phyloP scores from a whole-genome alignment of 192 early-diverging fungal species.

The Coemansia sp. region DNA sequence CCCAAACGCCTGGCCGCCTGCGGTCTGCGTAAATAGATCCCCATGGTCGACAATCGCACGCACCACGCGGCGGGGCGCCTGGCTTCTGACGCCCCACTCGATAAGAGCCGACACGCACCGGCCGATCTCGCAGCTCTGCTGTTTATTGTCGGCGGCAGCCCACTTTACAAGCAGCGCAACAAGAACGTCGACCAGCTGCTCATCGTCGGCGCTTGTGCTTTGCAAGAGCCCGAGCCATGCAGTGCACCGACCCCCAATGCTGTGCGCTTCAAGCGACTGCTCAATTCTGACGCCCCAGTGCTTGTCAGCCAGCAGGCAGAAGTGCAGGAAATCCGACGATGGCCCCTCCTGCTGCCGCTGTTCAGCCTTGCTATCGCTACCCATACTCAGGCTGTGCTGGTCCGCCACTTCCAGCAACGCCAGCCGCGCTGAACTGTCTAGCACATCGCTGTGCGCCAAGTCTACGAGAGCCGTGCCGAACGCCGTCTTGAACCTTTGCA shows the following conservation, averaged over 20 bases:
- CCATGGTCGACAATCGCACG: conserved; percentile 7
- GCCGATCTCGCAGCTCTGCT: background rate
- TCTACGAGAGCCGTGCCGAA: conserved; percentile 9
- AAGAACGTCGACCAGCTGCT: conserved; percentile 8
- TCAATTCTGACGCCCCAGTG: conserved; percentile 19
- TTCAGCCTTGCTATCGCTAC: background rate
- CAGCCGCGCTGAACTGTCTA: conserved; percentile 14
- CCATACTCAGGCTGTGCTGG: background rate
- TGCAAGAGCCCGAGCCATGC: conserved; percentile 11
- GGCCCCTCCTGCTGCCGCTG: background rate
- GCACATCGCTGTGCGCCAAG: background rate
- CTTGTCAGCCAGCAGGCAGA: conserved; percentile 27
- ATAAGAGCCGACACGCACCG: conserved; percentile 19
- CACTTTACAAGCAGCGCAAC: conserved; percentile 23
- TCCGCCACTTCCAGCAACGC: conserved; percentile 13
- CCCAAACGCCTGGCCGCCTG: conserved; percentile 13
- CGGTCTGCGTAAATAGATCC: background rate
- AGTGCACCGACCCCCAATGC: conserved; percentile 1
- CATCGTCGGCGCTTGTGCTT: background rate
- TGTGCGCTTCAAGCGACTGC: background rate
- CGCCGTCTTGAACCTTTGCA: conserved; percentile 9
- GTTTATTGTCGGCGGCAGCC: background rate
- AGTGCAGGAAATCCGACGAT: conserved; percentile 18
- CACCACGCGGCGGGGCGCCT: conserved; percentile 8
- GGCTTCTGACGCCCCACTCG: conserved; percentile 18